A percentile compares a stretch with the other conserved stretches of the same genome.
phyloP scores from a whole-genome alignment of 208 protist genomes.

The Trypanosoma cruzi region DNA sequence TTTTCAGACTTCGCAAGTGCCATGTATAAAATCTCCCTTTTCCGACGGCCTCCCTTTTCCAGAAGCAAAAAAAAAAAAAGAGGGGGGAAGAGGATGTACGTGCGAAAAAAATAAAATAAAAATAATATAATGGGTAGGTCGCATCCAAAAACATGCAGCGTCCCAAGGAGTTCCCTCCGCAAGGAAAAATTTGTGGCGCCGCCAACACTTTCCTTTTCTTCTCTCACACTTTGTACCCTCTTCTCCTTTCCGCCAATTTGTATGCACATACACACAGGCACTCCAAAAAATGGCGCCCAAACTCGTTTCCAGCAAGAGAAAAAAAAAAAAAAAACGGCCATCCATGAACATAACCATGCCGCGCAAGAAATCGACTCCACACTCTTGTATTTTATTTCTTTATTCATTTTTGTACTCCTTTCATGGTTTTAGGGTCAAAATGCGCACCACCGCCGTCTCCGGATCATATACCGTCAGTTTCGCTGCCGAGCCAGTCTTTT shows the following conservation, averaged over 20 bases:
- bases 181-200: no score
- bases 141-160: no score
- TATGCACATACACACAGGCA: not conserved
- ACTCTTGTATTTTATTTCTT: no score
- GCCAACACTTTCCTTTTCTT: not conserved
- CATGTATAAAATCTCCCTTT: not conserved
- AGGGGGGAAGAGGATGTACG: not conserved
- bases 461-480: slow-evolving; percentile 65
- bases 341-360: not conserved
- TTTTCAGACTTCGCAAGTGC: not conserved
- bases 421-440: slow-evolving; percentile 33
- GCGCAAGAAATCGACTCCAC: not conserved
- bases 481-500: slow-evolving; percentile 18
- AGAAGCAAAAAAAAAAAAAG: not conserved
- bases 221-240: not conserved
- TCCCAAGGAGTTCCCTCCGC: no score
- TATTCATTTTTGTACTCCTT: not conserved
- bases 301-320: not conserved
- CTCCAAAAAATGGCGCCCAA: not conserved
- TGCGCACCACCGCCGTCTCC: slow-evolving; percentile 34
- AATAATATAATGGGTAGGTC: no score
- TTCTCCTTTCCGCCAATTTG: not conserved
- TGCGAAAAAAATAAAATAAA: not conserved
- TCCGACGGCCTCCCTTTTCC: not conserved
- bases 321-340: slow-evolving; percentile 1